A percentile compares a stretch with the other conserved stretches of the same genome.
phyloP scores from a whole-genome alignment of 108 stramenopile genomes.

The Asterionellopsis glacialis region DNA sequence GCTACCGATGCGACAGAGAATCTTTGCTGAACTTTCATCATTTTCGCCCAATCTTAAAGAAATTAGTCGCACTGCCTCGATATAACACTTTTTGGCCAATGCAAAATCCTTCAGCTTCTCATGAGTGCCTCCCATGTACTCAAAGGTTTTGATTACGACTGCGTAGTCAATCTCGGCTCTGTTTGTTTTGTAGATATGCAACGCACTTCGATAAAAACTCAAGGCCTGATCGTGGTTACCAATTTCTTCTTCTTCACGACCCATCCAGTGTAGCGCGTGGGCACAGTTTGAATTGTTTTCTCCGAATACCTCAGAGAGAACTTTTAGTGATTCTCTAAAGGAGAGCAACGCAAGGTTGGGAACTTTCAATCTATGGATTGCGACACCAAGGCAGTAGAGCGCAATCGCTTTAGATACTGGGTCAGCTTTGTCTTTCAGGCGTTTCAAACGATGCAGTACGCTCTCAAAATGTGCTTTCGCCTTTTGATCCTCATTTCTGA shows the following conservation, averaged over 20 bases:
- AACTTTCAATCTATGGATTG: conserved; percentile 26
- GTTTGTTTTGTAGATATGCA: conserved; percentile 29
- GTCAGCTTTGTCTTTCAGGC: conserved; percentile 13
- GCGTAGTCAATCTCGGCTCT: conserved; percentile 22
- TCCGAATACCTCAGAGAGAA: conserved; percentile 30
- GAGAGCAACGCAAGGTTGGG: conserved; percentile 24
- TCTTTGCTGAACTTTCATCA: conserved; percentile 20
- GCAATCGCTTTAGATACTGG: conserved; percentile 21
- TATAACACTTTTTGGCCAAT: conserved; percentile 37
- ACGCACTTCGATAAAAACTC: conserved; percentile 28
- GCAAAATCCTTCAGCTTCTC: conserved; percentile 33
- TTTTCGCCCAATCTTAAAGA: conserved; percentile 23
- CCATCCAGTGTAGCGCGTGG: conserved; percentile 31
- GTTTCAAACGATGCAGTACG: conserved; percentile 26
- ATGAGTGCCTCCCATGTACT: conserved; percentile 26
- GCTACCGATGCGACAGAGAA: conserved; percentile 29
- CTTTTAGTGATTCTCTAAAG: conserved; percentile 38
- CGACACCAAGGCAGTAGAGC: conserved; percentile 34
- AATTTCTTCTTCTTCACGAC: conserved; percentile 26
- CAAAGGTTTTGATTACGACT: conserved; percentile 30
- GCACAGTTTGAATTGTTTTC: conserved; percentile 15
- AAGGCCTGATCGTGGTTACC: conserved; percentile 23
- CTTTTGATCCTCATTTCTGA: conserved; percentile 27
- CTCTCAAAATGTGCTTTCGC: conserved; percentile 36
- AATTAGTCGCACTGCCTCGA: conserved; percentile 30